Base-by-base conservation (phyloP, 2,329 filamentous ascomycete species). In the Ploettnerulaceae sp. region DNA sequence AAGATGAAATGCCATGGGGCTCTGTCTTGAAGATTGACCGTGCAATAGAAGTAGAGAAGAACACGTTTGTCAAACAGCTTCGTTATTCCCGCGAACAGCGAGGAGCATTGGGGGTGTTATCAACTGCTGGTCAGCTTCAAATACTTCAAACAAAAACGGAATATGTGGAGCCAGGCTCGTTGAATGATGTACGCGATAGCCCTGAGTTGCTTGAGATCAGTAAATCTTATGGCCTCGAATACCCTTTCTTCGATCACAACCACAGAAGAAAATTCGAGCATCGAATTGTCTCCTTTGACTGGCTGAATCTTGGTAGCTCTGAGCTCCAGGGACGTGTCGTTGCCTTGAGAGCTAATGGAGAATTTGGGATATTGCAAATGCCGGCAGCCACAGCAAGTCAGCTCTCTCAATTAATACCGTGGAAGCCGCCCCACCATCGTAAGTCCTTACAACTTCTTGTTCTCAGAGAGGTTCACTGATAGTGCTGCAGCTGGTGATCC, bases 241-340 rank as follows among this genome's bases (percentile, higher is more conserved):
- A 79, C 38, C 71, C 73, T 14, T 81, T 75, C 54, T 67, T 70
- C 20, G 74, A 77, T 40, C 51, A 58, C 18, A 48, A 57, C 65
- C 69, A 24, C 67, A 72, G 53, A 75, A 75, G 61, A 71, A 74
- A 55, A 36, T 52, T 53, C 24, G 60, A 65, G 35, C 76, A 82
- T 45, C 73, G 77, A 15, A 81, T 84, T 24, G 77, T 84, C 6
- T 83, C 80, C 0, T 84, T 84, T 61, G 81, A 84, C 60, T 84
- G 81, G 80, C 67, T 83, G 7, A 82, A 76, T 3, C 67, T 82
- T 36, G 70, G 73, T 8, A 77, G 75, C 3, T 69, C 76, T 3
- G 71, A 72, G 11, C 59, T 81, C 38, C 73, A 73, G 18, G 77
- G 79, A 22, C 71, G 80, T n/a, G 66, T 80, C 29, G 62, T 84